Conservation (phyloP, 1,284 basidiomycete species). For the Lentinula novae-zelandiae region DNA sequence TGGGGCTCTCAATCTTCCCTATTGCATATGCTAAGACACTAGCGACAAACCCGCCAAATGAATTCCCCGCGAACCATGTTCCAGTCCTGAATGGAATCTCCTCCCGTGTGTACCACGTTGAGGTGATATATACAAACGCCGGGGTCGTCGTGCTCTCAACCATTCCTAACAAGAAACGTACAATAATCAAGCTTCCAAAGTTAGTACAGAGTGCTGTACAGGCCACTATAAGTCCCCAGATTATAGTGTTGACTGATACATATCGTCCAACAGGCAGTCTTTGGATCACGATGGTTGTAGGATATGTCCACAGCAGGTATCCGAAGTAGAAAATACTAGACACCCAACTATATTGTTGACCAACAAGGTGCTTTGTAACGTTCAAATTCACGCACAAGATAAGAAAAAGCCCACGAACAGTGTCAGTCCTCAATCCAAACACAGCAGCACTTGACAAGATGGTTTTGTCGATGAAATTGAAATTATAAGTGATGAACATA, state of each 20-base stretch:
- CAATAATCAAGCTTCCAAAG: neutral
- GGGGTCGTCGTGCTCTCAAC: conserved; percentile 1
- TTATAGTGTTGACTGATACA: neutral
- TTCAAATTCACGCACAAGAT: neutral
- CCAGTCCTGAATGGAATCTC: conserved; percentile 3
- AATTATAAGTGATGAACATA: neutral
- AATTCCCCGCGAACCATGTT: conserved; percentile 3
- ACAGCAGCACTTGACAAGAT: conserved; percentile 2
- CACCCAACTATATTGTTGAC: conserved; percentile 2
- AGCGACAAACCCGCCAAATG: neutral
- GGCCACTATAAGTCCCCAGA: conserved; percentile 2
- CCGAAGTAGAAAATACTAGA: conserved; percentile 5
- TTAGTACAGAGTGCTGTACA: conserved; percentile 1
- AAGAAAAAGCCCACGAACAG: neutral
- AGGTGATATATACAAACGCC: neutral
- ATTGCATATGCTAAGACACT: conserved; percentile 1
- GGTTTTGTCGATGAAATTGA: neutral
- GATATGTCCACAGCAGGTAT: neutral
- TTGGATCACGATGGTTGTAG: neutral
- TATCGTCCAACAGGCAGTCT: conserved; percentile 1
- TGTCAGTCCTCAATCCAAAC: neutral
- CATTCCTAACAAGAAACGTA: neutral
- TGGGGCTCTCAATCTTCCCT: neutral
- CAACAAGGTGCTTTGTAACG: neutral
- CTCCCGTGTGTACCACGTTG: conserved; percentile 1